Percentiles rank a stretch among this genome's conserved stretches.
phyloP scores from a whole-genome alignment of 1,139 yeast species.

The Petasospora fabianii region DNA sequence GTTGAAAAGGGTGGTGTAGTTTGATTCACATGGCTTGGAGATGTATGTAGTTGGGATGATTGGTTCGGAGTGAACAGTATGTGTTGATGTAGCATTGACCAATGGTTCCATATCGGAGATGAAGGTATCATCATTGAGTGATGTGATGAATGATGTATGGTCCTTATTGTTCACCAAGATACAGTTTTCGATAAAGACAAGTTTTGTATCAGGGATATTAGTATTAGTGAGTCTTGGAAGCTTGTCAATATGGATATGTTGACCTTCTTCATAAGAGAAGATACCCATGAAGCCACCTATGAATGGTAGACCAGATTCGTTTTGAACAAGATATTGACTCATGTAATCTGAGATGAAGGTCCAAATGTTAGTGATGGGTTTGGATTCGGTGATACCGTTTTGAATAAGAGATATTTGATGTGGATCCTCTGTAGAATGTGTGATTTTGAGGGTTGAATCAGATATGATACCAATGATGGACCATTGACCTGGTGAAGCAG shows the following conservation, averaged over 20 bases:
- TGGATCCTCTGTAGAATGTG: conserved; percentile 44
- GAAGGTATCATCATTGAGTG: conserved; percentile 33
- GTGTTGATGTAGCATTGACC: neutral
- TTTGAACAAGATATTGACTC: conserved; percentile 28
- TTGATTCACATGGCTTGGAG: conserved; percentile 49
- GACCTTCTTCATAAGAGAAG: conserved; percentile 83
- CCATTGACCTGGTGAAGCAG: conserved; percentile 81
- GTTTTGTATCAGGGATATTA: conserved; percentile 64
- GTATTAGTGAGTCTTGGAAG: conserved; percentile 33
- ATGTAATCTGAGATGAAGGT: conserved; percentile 46
- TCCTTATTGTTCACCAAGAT: conserved; percentile 38
- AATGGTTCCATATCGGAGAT: conserved; percentile 7
- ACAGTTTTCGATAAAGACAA: conserved; percentile 67
- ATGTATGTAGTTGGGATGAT: conserved; percentile 32
- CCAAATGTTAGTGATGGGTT: conserved; percentile 39
- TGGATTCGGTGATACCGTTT: neutral
- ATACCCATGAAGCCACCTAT: conserved; percentile 87
- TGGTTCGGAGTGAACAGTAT: neutral
- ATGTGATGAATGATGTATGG: conserved; percentile 50
- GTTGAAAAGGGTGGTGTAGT: conserved; percentile 54
- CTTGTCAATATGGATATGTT: conserved; percentile 37
- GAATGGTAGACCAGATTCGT: conserved; percentile 52
- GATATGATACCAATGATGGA: conserved; percentile 77
- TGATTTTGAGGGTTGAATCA: conserved; percentile 50
- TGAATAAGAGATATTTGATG: conserved; percentile 16